These are phyloP conservation scores for Mucor velutinosus DNA, from an alignment of 371 early-diverging fungal genomes.

Conservation along the genomic window DNA sequence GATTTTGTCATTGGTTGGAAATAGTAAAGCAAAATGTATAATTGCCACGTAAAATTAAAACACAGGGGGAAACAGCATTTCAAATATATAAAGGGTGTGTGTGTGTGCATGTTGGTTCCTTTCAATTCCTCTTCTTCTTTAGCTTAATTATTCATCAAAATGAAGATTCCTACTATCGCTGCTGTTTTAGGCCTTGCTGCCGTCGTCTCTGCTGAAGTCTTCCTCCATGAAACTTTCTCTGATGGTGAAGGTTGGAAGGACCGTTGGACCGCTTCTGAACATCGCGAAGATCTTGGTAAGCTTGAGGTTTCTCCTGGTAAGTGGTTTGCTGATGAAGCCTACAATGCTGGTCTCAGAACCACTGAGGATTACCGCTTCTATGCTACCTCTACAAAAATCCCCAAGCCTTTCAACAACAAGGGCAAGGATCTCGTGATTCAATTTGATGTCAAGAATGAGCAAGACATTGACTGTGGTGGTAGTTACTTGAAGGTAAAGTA, in stretches of 20 bases:
- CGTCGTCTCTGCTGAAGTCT: slow-evolving; percentile 73
- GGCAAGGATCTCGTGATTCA: slow-evolving; percentile 87
- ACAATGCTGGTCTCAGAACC: slow-evolving; percentile 76
- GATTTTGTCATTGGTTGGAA: slow-evolving; percentile 1
- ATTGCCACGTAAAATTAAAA: slow-evolving; percentile 8
- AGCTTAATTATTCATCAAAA: slow-evolving; percentile 14
- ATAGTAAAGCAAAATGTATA: not conserved
- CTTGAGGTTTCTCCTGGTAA: slow-evolving; percentile 76
- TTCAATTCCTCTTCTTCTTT: not conserved
- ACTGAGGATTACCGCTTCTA: slow-evolving; percentile 87
- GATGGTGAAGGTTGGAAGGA: slow-evolving; percentile 65
- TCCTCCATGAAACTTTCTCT: slow-evolving; percentile 87
- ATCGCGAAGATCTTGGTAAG: slow-evolving; percentile 75
- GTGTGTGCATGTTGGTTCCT: not conserved
- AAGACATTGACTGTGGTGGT: slow-evolving; percentile 94
- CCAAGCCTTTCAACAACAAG: slow-evolving; percentile 75
- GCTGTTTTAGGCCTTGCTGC: slow-evolving; percentile 66
- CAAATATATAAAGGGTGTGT: slow-evolving; percentile 2
- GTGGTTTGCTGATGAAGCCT: slow-evolving; percentile 77
- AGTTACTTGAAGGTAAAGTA: slow-evolving; percentile 89
- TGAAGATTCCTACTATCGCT: slow-evolving; percentile 62
- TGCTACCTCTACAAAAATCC: slow-evolving; percentile 70
- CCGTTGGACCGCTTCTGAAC: slow-evolving; percentile 76
- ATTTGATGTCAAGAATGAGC: slow-evolving; percentile 95
- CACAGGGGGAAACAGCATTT: not conserved